Percentiles rank a stretch among this genome's conserved stretches.
Conservation (phyloP, 768 basidiomycete genomes). For the Pleurotus tuoliensis region DNA sequence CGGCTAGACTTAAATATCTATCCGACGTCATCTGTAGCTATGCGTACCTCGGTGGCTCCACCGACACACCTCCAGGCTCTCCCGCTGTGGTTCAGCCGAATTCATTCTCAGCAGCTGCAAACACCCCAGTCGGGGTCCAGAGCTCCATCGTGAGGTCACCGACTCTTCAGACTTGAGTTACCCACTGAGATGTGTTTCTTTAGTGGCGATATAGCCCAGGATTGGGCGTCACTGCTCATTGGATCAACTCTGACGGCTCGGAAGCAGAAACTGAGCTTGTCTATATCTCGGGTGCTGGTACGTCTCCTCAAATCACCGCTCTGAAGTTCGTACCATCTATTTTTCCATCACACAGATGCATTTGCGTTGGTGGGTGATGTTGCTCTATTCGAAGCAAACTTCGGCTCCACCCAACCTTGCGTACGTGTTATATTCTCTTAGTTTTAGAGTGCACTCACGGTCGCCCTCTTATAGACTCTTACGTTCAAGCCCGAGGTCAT, state of each 20-base stretch:
- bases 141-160: conserved; percentile 2
- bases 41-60: not conserved
- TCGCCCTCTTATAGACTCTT: not conserved
- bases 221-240: not conserved
- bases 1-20: not conserved
- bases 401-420: not conserved
- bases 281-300: not conserved
- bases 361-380: not conserved
- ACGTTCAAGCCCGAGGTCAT: not conserved
- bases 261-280: not conserved
- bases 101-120: not conserved
- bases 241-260: not conserved
- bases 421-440: not conserved
- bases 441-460: not conserved
- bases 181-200: not conserved
- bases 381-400: not conserved
- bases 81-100: not conserved
- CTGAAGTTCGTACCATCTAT: not conserved
- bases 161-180: not conserved
- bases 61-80: not conserved
- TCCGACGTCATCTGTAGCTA: not conserved
- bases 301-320: not conserved
- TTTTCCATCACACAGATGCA: not conserved
- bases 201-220: not conserved
- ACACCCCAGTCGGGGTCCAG: not conserved